phyloP scores from a whole-genome alignment of 495 filamentous ascomycete species.

The Lophium mytilinum region DNA sequence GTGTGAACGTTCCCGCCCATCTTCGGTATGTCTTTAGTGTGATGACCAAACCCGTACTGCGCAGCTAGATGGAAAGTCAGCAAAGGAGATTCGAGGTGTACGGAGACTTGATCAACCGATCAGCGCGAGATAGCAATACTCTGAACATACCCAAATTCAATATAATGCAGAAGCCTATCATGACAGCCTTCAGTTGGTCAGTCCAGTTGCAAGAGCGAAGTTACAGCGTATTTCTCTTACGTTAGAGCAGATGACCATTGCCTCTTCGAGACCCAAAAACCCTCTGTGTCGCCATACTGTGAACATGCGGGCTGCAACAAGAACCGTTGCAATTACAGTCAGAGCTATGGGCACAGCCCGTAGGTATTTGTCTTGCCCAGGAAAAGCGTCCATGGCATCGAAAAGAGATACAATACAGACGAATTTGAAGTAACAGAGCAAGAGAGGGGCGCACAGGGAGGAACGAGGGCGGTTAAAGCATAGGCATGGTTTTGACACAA shows the following conservation, averaged over 20 bases:
- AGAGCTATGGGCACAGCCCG: background rate
- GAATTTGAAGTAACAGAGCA: background rate
- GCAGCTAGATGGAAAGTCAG: background rate
- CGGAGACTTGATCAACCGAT: background rate
- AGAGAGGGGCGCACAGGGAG: background rate
- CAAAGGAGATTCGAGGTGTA: background rate
- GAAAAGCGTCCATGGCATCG: background rate
- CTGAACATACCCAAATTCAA: background rate
- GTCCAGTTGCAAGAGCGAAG: background rate
- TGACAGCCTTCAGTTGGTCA: background rate
- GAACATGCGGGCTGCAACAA: background rate
- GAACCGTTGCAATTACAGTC: background rate
- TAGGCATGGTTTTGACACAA: too few relatives aligned
- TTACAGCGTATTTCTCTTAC: background rate
- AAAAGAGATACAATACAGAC: too few relatives aligned
- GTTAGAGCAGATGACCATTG: background rate
- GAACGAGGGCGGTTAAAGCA: too few relatives aligned
- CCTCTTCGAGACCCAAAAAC: conserved; percentile 3
- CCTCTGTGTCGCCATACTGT: conserved; percentile 6
- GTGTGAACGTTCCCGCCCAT: background rate
- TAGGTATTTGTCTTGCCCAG: conserved; percentile 1
- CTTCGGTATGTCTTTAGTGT: background rate
- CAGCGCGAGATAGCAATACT: too few relatives aligned
- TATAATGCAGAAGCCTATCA: background rate
- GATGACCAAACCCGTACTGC: conserved; percentile 1